Conservation (phyloP, 1,139 yeast species). For the Diutina pseudorugosa region DNA sequence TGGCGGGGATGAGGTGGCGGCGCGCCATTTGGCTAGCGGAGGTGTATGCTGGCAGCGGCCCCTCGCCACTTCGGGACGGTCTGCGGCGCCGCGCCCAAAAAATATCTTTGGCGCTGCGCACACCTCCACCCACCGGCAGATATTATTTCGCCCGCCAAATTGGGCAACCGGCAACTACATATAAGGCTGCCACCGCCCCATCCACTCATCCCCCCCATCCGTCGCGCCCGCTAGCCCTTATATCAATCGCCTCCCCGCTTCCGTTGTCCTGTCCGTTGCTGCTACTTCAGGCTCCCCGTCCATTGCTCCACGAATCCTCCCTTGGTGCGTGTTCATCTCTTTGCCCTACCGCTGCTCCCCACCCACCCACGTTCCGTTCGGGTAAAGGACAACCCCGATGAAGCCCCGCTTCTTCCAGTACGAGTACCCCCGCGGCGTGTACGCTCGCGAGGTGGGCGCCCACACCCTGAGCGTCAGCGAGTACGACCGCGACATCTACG, state of each 20-base stretch:
- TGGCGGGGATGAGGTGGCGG: too few relatives aligned
- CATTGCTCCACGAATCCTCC: too few relatives aligned
- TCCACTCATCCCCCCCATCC: background rate
- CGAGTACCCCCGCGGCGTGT: constrained; percentile 37
- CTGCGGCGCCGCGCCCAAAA: background rate
- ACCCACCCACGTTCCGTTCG: too few relatives aligned
- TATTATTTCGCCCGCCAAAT: background rate
- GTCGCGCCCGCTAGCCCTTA: background rate
- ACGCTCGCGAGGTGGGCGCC: constrained; percentile 34
- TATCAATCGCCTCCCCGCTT: background rate
- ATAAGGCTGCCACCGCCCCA: background rate
- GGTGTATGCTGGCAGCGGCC: background rate
- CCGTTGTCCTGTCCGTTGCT: too few relatives aligned
- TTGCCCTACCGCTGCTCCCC: background rate
- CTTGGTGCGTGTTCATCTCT: too few relatives aligned
- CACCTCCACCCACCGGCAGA: background rate
- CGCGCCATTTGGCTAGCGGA: too few relatives aligned
- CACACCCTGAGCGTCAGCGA: constrained; percentile 38
- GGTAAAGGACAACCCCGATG: background rate
- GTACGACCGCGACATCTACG: constrained; percentile 39
- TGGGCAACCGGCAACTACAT: background rate
- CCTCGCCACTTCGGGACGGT: background rate
- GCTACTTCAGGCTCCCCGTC: too few relatives aligned
- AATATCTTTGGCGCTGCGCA: too few relatives aligned
- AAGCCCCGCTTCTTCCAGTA: constrained; percentile 14